Evolutionary conservation across 2,329 filamentous ascomycete species (phyloP).

Genomic region (Phaeosphaeriaceae sp.): DNA sequence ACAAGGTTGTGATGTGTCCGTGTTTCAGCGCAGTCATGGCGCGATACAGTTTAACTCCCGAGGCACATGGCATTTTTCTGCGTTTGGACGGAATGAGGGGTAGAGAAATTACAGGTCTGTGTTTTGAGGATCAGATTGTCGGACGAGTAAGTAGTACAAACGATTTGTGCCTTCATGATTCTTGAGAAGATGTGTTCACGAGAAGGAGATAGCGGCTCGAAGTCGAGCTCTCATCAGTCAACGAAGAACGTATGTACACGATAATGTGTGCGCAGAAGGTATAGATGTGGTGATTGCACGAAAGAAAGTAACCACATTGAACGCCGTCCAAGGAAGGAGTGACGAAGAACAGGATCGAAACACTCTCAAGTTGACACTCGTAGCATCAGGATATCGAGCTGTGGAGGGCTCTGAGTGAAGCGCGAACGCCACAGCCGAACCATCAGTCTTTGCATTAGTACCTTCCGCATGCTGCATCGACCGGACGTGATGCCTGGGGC

Average conservation of each 20-base stretch:
- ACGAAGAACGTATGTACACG: no score
- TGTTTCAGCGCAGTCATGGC: not conserved
- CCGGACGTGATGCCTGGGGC: not conserved
- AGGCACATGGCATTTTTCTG: not conserved
- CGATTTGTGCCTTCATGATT: not conserved
- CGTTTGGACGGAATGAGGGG: not conserved
- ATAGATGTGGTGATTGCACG: no score
- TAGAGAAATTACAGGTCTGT: constrained; percentile 21
- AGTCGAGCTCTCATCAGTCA: no score
- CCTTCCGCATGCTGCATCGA: not conserved
- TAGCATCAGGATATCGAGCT: not conserved
- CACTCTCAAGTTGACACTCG: no score
- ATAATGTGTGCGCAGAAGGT: no score
- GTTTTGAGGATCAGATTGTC: constrained; percentile 9
- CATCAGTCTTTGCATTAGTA: not conserved
- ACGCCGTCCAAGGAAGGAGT: no score
- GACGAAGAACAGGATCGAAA: no score
- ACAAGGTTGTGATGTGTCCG: not conserved
- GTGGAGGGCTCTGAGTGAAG: not conserved
- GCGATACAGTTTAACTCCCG: not conserved
- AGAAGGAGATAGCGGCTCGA: not conserved
- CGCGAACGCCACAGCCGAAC: not conserved
- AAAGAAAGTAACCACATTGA: no score
- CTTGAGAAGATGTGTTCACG: not conserved
- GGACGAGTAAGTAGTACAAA: constrained; percentile 1